Conservation (phyloP, 345 rosid species). For the Lenwebbia sp. region DNA sequence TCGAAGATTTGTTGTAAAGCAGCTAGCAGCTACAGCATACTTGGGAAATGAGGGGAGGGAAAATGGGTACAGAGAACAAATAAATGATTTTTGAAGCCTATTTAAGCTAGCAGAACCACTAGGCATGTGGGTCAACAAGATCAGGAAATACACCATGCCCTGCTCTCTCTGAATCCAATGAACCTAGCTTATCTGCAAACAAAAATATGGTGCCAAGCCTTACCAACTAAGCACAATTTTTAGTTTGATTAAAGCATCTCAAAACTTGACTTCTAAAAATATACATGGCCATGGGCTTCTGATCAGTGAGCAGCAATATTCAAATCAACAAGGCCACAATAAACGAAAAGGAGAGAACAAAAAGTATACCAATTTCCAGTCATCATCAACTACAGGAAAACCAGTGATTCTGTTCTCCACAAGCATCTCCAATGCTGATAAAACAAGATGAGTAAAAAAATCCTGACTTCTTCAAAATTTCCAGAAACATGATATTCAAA, state of each 20-base stretch:
- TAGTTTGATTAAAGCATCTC: background rate
- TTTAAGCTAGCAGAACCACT: background rate
- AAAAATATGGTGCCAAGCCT: background rate
- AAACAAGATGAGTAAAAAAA: background rate
- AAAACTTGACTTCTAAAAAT: background rate
- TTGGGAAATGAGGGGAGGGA: background rate
- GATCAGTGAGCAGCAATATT: background rate
- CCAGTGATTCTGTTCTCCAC: slow-evolving; percentile 79
- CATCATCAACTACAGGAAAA: slow-evolving; percentile 84
- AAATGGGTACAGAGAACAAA: background rate
- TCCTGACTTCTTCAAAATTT: background rate
- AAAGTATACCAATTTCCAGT: slow-evolving; percentile 60
- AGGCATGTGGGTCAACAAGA: background rate
- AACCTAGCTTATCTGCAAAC: background rate
- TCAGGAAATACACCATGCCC: background rate
- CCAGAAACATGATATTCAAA: background rate
- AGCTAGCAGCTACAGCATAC: background rate
- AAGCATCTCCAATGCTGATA: slow-evolving; percentile 57
- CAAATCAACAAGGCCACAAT: background rate
- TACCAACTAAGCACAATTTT: background rate
- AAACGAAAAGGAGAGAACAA: background rate
- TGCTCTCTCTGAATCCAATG: background rate
- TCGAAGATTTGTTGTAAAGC: background rate
- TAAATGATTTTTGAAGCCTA: background rate
- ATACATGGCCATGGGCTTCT: background rate